Evolutionary conservation across 106 monocot genomes (phyloP), one percentile per base, ranked within the genome.

Genomic region (Chionographis japonica): DNA sequence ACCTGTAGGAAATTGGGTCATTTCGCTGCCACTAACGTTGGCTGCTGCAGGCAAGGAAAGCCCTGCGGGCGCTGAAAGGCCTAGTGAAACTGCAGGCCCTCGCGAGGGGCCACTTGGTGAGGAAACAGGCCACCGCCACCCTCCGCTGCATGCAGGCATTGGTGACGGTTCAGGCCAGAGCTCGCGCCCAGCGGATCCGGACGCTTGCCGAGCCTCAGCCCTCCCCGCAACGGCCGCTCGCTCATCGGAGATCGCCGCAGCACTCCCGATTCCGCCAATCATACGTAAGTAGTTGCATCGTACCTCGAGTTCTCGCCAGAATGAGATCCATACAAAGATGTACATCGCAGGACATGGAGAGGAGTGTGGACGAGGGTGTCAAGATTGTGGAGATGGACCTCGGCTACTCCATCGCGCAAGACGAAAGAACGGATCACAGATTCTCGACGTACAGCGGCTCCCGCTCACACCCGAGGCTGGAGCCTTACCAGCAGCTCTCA

Each of bases 31-130:
- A 46, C 8, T 46, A 46, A 46, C 46, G 5, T 0, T 6, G 9
- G 9, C 46, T 10, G 9, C 4, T 72, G 42, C 78, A 86, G 86
- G 86, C 86, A 61, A 81, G 81, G 54, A 81, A 81, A 52, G 86
- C 86, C 38, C 65, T 86, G 52, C 55, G 65, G n/a, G 86, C 86
- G 40, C 65, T 86, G 54, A 86, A 69, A 65, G 86, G 81, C 7
- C 54, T 86, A 19, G 86, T 86, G n/a, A 86, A 81, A 46, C 39
- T 86, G 64, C 86, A 86, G 67, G 86, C 86, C 2, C 43, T 86
- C 13, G 71, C 75, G 4, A 81, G 81, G 60, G 86, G 78, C 5
- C 72, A 78, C 55, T 71, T 81, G 11, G 81, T 81, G 27, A 78
- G 86, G 56, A 81, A 71, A 37, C 72, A 78, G 69, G 72, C 85